phyloP scores from a whole-genome alignment of 495 filamentous ascomycete species.

The Aspergillus leporis region DNA sequence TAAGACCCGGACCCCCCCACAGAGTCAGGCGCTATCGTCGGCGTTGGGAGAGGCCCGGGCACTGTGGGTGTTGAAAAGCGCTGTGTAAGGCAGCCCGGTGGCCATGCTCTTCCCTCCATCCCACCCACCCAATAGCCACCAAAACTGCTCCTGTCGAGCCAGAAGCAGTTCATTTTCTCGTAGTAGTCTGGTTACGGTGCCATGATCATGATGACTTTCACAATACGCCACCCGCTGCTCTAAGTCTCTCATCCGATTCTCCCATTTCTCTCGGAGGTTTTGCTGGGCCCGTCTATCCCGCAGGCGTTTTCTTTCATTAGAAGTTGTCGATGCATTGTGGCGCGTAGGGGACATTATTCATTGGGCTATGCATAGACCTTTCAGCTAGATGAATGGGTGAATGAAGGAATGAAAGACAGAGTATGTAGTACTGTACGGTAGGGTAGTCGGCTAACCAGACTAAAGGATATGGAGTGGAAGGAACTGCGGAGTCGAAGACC shows the following conservation, averaged over 20 bases:
- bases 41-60: neutral
- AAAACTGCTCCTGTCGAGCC: conserved; percentile 5
- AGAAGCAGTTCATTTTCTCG: conserved; percentile 13
- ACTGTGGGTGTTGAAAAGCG: neutral
- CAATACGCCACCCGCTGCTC: conserved; percentile 18
- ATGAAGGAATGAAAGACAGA: neutral
- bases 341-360: conserved; percentile 4
- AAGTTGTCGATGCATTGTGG: conserved; percentile 10
- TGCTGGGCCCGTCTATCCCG: conserved; percentile 17
- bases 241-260: conserved; percentile 11
- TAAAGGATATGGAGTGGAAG: no score
- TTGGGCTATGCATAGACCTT: neutral
- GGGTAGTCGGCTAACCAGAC: no score
- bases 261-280: conserved; percentile 14
- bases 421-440: no score
- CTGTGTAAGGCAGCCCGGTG: neutral
- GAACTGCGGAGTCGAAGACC: no score
- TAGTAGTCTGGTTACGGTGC: neutral
- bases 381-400: neutral
- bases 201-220: conserved; percentile 12
- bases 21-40: neutral
- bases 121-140: conserved; percentile 5
- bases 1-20: no score
- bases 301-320: conserved; percentile 16
- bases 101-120: neutral